Conservation (phyloP, 148 eudicot genomes). For the Bassia scoparia region DNA sequence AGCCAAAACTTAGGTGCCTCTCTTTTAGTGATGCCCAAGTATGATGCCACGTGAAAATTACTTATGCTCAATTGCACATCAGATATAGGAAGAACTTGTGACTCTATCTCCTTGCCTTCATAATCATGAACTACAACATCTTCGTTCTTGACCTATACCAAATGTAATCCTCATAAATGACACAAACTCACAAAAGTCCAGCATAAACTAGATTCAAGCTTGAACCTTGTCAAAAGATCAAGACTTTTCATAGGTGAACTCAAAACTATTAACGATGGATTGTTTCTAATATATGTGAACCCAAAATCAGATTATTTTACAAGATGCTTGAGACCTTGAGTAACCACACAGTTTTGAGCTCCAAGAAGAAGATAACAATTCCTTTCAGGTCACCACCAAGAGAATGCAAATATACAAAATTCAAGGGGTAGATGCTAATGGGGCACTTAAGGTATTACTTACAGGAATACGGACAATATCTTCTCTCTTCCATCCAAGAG, state of each 20-base stretch:
- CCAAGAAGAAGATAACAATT: too few relatives aligned
- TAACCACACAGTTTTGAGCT: too few relatives aligned
- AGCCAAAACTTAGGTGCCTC: slow-evolving; percentile 58
- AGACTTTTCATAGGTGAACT: not conserved
- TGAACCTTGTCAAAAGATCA: not conserved
- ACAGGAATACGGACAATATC: slow-evolving; percentile 79
- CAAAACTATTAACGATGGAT: not conserved
- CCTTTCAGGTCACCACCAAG: not conserved
- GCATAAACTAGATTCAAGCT: not conserved
- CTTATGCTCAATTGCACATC: slow-evolving; percentile 47
- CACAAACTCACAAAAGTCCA: not conserved
- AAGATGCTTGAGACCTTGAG: slow-evolving; percentile 3
- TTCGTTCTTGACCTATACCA: slow-evolving; percentile 51
- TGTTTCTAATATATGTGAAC: not conserved
- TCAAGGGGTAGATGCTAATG: not conserved
- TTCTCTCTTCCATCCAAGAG: slow-evolving; percentile 88
- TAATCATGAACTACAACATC: slow-evolving; percentile 48
- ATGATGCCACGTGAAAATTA: slow-evolving; percentile 47
- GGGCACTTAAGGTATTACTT: slow-evolving; percentile 32
- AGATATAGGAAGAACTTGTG: slow-evolving; percentile 70
- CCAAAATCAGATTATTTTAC: not conserved
- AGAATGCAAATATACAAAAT: not conserved
- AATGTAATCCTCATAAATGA: slow-evolving; percentile 9
- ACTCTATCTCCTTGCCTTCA: slow-evolving; percentile 59
- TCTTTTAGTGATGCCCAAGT: slow-evolving; percentile 44